A percentile compares a stretch with the other conserved stretches of the same genome.
These are phyloP conservation scores for Saccharomyces hybrid DNA, from an alignment of 1,139 yeast species.

Conservation along the genomic window DNA sequence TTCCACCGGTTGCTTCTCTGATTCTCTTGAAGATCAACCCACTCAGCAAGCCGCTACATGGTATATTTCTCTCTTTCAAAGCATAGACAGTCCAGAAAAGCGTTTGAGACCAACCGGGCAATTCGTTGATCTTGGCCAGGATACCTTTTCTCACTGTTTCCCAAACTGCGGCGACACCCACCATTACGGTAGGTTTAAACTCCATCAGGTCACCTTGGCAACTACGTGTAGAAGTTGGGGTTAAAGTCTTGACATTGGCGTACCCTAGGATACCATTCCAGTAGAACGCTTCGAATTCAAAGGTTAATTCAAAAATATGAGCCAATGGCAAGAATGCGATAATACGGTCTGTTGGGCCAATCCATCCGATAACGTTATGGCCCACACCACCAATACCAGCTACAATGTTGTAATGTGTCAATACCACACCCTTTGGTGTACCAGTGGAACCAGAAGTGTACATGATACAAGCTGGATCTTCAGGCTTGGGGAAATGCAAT, in stretches of 20 bases:
- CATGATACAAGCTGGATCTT: slow-evolving; percentile 88
- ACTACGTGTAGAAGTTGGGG: slow-evolving; percentile 73
- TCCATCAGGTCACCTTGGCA: slow-evolving; percentile 84
- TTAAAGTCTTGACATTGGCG: slow-evolving; percentile 86
- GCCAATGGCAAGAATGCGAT: slow-evolving; percentile 93
- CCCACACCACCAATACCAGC: slow-evolving; percentile 84
- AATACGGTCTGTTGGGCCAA: slow-evolving; percentile 55
- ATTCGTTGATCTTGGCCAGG: slow-evolving; percentile 59
- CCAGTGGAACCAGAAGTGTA: slow-evolving; percentile 99
- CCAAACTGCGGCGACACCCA: slow-evolving; percentile 99
- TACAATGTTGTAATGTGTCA: slow-evolving; percentile 67
- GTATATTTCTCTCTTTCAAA: slow-evolving; percentile 51
- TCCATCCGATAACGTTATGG: slow-evolving; percentile 48
- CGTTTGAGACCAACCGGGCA: slow-evolving; percentile 64
- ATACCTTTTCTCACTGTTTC: slow-evolving; percentile 94
- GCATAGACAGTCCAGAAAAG: slow-evolving; percentile 85
- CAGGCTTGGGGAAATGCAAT: slow-evolving; percentile 49
- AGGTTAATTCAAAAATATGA: slow-evolving; percentile 87
- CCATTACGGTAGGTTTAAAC: slow-evolving; percentile 90
- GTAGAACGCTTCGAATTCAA: slow-evolving; percentile 67
- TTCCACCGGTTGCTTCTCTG: slow-evolving; percentile 94
- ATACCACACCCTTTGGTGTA: slow-evolving; percentile 92
- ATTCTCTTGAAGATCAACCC: slow-evolving; percentile 76
- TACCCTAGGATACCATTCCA: slow-evolving; percentile 46
- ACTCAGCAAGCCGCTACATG: slow-evolving; percentile 61